phyloP scores from a whole-genome alignment of 352 stramenopile species.

The Thalassiosira livingstoniorum region DNA sequence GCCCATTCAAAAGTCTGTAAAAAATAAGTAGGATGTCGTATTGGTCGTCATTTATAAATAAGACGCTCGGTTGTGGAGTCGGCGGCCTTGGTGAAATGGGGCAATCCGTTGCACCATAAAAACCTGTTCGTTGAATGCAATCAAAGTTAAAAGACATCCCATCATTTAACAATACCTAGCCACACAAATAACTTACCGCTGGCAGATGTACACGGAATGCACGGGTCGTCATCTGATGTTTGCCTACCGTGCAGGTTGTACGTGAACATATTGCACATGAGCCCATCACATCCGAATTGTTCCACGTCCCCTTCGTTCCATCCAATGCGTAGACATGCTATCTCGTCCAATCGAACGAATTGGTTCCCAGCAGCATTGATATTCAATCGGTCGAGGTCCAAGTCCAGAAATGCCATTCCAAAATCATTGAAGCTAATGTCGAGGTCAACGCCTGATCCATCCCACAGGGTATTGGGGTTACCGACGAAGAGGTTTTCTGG shows the following conservation, averaged over 20 bases:
- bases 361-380: neutral
- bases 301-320: neutral
- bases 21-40: neutral
- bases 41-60: no score
- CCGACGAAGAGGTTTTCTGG: neutral
- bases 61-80: neutral
- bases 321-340: neutral
- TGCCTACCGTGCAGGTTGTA: neutral
- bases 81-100: neutral
- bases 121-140: neutral
- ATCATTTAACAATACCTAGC: neutral
- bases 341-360: neutral
- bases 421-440: constrained; percentile 1
- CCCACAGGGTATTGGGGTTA: neutral
- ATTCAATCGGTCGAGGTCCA: neutral
- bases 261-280: neutral
- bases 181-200: neutral
- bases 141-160: neutral
- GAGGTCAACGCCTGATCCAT: neutral
- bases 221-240: neutral
- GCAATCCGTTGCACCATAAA: neutral
- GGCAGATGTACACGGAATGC: neutral
- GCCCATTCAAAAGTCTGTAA: neutral
- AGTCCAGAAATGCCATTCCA: neutral
- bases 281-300: neutral